Base-by-base conservation (phyloP, 345 rosid species). In the Citrus maxima region DNA sequence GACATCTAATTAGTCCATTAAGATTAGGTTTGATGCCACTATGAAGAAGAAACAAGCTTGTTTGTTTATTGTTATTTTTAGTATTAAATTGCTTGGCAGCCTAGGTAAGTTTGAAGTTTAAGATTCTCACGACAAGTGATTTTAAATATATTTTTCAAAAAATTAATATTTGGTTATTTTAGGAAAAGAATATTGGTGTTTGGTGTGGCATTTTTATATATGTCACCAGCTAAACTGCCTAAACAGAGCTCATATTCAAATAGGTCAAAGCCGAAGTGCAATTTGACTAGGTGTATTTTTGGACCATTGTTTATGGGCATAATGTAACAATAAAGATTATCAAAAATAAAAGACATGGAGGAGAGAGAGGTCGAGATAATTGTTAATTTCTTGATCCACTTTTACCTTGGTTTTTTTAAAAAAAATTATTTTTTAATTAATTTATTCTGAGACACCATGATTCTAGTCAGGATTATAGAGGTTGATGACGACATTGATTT, bases 401-500 rank as follows among this genome's bases (percentile, higher is more conserved):
- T 60, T 7, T 7, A 0, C 35, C 14, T 35, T 10, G 0, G 35
- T 16, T 13, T 16, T 12, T 12, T 27, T 37, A 5, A 1, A 6
- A 55, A 32, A 6, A 55, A 32, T 72, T 37, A 37, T 56, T 32
- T 10, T 60, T 25, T 18, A 34, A 38, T 77, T 32, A 3, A 51
- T 62, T 42, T 56, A 51, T 71, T 80, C 78, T 27, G 66, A 68
- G 79, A 73, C 85, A 75, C 34, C 24, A 79, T 85, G 81, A 82
- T 84, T 34, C 13, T 46, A 62, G 67, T 21, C 69, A 54, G 67
- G 75, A 74, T 28, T 51, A 21, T 66, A 65, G 55, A 60, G 27
- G 64, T 35, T 40, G 55, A 34, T 88, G 89, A 89, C 82, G 84
- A 77, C 84, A 89, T 79, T 74, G 80, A 81, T 86, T 14, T 83